Evolutionary conservation across 2,329 filamentous ascomycete species (phyloP).

Genomic region (Penicillium palitans): DNA sequence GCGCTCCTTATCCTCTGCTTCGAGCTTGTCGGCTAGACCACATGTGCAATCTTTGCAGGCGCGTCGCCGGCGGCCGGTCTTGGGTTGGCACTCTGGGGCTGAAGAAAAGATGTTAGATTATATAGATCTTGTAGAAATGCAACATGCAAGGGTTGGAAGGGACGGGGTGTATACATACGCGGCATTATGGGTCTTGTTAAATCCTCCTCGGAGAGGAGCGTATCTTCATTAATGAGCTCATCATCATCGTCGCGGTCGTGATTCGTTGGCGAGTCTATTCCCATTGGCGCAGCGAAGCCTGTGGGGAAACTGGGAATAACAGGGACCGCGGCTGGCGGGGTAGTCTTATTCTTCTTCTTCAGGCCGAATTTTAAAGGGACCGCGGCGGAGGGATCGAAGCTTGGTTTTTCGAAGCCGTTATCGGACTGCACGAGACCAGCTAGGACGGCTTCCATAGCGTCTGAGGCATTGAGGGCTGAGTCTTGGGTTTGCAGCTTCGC

Average conservation of each 20-base stretch:
- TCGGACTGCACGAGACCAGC: slow-evolving; percentile 25
- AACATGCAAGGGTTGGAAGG: not conserved
- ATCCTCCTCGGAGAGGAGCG: slow-evolving; percentile 81
- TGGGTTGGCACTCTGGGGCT: slow-evolving; percentile 85
- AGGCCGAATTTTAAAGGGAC: slow-evolving; percentile 65
- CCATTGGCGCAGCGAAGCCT: slow-evolving; percentile 37
- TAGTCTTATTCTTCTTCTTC: slow-evolving; percentile 54
- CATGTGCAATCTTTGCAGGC: slow-evolving; percentile 99
- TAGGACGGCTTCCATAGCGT: slow-evolving; percentile 31
- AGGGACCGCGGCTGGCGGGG: slow-evolving; percentile 9
- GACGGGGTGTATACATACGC: slow-evolving; percentile 59
- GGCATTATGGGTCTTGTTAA: slow-evolving; percentile 73
- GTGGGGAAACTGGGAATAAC: slow-evolving; percentile 38
- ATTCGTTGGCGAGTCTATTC: slow-evolving; percentile 41
- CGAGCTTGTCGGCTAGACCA: slow-evolving; percentile 80
- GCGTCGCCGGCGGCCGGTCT: slow-evolving; percentile 74
- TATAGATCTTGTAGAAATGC: not conserved
- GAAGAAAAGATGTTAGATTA: slow-evolving; percentile 12
- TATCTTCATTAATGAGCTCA: slow-evolving; percentile 88
- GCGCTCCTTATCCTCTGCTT: slow-evolving; percentile 76
- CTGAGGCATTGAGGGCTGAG: slow-evolving; percentile 52
- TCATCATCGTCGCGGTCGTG: slow-evolving; percentile 65
- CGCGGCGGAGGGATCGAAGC: slow-evolving; percentile 57
- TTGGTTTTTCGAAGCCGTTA: slow-evolving; percentile 71
- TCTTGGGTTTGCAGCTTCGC: slow-evolving; percentile 65